Base-by-base conservation (phyloP, 257 asterid genomes). In the Fraxinus pennsylvanica region DNA sequence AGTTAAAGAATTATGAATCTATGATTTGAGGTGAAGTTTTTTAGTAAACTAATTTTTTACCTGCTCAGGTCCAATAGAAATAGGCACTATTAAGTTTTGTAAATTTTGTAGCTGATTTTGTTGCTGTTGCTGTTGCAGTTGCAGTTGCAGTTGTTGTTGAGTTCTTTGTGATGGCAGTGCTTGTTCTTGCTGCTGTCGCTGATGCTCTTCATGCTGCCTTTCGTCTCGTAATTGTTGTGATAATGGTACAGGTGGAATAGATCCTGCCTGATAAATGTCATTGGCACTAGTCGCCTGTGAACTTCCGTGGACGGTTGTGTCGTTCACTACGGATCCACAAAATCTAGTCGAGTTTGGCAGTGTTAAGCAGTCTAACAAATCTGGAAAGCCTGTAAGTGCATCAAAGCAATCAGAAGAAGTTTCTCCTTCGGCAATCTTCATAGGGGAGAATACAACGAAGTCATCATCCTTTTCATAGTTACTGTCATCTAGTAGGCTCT, bases 191-290 rank as follows among this genome's bases (percentile, higher is more conserved):
- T 47, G 82, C 30, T 54, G 65, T 17, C 22, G 80, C 17, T 83
- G 90, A 22, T 84, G 88, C 74, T 86, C 77, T 45, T 92, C 96
- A 6, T 84, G 91, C 35, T 85, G 87, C 78, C 95, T 82, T 72
- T 92, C 97, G 57, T 84, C 87, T 72, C 86, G 90, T 81, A 90
- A 61, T 38, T 93, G 96, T 36, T 90, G 91, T 5, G 94, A 82
- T 71, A 93, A 71, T 6, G 94, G 92, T 5, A 82, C 83, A 7
- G 87, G 43, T 13, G 29, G 65, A 54, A 66, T 33, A 35, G 86
- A 45, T 22, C 69, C 81, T 36, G 79, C 67, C 52, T 73, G 69
- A 63, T 63, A 81, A 80, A 63, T 25, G n/a, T 81, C 85, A 19
- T 52, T 77, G 22, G 82, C 88, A 12, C 45, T 86, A 71, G 68